Evolutionary conservation across 306 rosid genomes (phyloP).

Genomic region (Quercus berberidifolia): DNA sequence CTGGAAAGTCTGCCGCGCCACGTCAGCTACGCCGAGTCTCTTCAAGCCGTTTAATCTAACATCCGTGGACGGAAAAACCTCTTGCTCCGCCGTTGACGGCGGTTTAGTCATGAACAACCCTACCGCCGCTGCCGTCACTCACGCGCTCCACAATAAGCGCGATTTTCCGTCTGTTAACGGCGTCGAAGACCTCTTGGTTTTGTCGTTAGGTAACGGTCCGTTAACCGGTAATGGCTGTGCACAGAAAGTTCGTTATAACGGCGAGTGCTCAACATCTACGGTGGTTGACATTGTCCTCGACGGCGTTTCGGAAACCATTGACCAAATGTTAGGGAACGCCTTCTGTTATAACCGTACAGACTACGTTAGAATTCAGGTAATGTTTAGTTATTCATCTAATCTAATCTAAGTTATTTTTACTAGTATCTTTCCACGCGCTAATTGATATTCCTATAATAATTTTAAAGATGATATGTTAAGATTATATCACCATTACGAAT

Average conservation of each 20-base stretch:
- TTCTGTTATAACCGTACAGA: conserved; percentile 91
- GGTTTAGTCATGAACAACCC: conserved; percentile 98
- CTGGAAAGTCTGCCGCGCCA: conserved; percentile 94
- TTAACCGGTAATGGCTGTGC: conserved; percentile 17
- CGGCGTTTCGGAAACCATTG: conserved; percentile 89
- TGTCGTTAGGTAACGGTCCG: conserved; percentile 81
- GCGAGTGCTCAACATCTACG: conserved; percentile 55
- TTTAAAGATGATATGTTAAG: no score
- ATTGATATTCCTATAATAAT: no score
- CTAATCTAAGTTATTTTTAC: no score
- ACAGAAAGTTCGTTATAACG: conserved; percentile 28
- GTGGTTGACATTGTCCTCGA: conserved; percentile 82
- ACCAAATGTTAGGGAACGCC: conserved; percentile 93
- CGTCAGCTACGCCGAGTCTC: conserved; percentile 73
- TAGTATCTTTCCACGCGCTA: no score
- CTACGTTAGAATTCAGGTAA: conserved; percentile 91
- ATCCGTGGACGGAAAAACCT: conserved; percentile 78
- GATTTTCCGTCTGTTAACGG: conserved; percentile 79
- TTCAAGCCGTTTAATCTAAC: conserved; percentile 74
- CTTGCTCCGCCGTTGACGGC: conserved; percentile 86
- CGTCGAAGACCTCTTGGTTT: conserved; percentile 77
- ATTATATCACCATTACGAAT: accelerated
- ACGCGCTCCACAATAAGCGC: conserved; percentile 90
- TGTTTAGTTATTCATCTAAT: not conserved
- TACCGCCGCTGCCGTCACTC: conserved; percentile 89